Percentiles rank a stretch among this genome's conserved stretches.
Evolutionary conservation across 192 early-diverging fungal genomes (phyloP).

Genomic region (Linnemannia zychae): DNA sequence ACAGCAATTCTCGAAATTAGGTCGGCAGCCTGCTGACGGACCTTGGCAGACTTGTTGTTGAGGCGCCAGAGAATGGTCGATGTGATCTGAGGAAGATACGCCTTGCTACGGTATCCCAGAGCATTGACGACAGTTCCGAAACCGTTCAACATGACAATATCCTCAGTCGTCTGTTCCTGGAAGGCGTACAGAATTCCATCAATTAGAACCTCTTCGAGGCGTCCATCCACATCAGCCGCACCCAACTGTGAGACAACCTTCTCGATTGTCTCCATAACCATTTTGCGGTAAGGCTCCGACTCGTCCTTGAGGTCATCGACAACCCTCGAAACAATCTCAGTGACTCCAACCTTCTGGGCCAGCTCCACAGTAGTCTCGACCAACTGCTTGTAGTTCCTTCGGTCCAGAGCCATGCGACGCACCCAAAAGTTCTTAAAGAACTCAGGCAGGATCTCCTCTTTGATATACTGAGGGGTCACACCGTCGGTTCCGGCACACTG

Average conservation of each 20-base stretch:
- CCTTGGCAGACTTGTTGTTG: constrained; percentile 96
- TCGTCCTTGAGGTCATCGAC: constrained; percentile 97
- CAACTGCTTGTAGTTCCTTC: constrained; percentile 92
- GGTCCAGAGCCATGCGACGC: constrained; percentile 95
- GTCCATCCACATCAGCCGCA: constrained; percentile 90
- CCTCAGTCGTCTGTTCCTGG: constrained; percentile 98
- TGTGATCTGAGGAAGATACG: constrained; percentile 94
- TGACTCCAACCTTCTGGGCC: constrained; percentile 92
- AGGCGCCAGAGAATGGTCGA: constrained; percentile 97
- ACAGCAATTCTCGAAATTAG: constrained; percentile 94
- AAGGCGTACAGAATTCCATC: constrained; percentile 98
- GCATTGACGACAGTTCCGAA: constrained; percentile 96
- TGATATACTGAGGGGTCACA: constrained; percentile 87
- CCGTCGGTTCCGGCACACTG: constrained; percentile 97
- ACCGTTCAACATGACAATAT: constrained; percentile 92
- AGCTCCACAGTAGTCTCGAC: constrained; percentile 98
- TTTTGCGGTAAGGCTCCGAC: constrained; percentile 91
- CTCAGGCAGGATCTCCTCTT: constrained; percentile 92
- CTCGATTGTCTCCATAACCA: constrained; percentile 98
- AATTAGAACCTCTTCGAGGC: constrained; percentile 95
- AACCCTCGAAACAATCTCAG: constrained; percentile 88
- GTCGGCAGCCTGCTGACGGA: constrained; percentile 98
- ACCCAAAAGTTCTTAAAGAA: constrained; percentile 99
- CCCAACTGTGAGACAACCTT: constrained; percentile 84
- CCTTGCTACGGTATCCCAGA: constrained; percentile 89